Evolutionary conservation across 345 rosid species (phyloP).

Genomic region (Eucalyptus decipiens): DNA sequence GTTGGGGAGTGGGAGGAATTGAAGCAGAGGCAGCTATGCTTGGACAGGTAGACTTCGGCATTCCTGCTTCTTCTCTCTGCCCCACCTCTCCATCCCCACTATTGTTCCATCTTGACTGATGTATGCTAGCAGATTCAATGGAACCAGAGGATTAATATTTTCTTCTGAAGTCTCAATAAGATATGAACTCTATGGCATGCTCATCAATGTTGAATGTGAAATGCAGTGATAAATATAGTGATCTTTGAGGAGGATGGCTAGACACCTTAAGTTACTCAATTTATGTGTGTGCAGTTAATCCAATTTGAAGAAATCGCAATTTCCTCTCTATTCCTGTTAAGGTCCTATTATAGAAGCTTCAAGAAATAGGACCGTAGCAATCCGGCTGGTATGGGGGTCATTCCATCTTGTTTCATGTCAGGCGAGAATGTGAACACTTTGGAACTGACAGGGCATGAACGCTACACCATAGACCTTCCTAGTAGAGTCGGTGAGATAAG

Average conservation of each 20-base stretch:
- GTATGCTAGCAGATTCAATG: background rate
- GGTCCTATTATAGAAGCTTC: background rate
- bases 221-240: background rate
- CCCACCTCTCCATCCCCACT: background rate
- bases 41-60: slow-evolving; percentile 45
- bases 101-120: background rate
- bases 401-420: background rate
- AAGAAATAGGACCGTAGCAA: background rate
- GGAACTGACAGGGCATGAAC: background rate
- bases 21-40: slow-evolving; percentile 92
- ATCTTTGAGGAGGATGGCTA: background rate
- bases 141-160: background rate
- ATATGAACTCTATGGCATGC: background rate
- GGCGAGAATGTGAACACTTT: background rate
- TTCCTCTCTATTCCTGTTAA: background rate
- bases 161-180: background rate
- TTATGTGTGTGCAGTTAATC: background rate
- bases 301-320: background rate
- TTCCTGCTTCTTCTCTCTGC: background rate
- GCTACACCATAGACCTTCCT: background rate
- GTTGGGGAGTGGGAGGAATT: slow-evolving; percentile 96
- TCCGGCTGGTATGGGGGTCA: background rate
- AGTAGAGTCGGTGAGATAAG: background rate
- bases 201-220: background rate
- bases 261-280: background rate